A percentile compares a stretch with the other conserved stretches of the same genome.
Conservation (phyloP, 73 alveolate species). For the Effrenium voratum region DNA sequence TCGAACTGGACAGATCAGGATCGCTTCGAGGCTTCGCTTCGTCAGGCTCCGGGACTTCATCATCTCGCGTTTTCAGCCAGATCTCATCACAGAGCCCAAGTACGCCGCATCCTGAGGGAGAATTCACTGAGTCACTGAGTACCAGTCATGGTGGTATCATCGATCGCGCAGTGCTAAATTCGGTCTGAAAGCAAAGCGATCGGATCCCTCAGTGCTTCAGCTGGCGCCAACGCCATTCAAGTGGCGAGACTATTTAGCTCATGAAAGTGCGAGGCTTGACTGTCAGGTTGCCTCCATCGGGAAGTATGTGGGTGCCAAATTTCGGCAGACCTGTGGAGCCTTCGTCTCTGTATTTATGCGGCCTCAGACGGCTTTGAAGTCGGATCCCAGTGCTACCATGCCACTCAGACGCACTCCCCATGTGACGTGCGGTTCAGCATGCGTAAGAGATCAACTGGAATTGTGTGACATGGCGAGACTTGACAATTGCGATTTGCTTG, state of each 20-base stretch:
- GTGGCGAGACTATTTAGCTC: not conserved
- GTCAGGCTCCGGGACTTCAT: conserved; percentile 75
- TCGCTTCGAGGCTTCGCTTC: too few relatives aligned
- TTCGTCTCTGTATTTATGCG: conserved; percentile 74
- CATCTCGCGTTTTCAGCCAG: conserved; percentile 64
- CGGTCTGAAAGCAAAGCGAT: too few relatives aligned
- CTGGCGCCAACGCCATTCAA: not conserved
- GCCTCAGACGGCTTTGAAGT: conserved; percentile 54
- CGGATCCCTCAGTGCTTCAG: not conserved
- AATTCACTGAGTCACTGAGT: too few relatives aligned
- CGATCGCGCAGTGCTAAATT: too few relatives aligned
- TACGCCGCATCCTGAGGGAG: too few relatives aligned
- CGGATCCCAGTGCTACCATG: conserved; percentile 72
- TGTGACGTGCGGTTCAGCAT: not conserved
- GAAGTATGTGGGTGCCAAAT: conserved; percentile 75
- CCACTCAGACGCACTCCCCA: not conserved
- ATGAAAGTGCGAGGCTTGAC: not conserved
- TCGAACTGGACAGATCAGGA: too few relatives aligned
- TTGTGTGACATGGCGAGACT: not conserved
- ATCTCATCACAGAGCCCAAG: conserved; percentile 73
- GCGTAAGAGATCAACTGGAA: not conserved
- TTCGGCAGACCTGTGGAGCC: conserved; percentile 39
- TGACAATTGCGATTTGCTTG: not conserved
- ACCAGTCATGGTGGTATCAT: too few relatives aligned
- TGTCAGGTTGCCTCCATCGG: conserved; percentile 66